Evolutionary conservation across 805 yeast species (phyloP), one percentile per base, ranked within the genome.

Genomic region (Candida montana): DNA sequence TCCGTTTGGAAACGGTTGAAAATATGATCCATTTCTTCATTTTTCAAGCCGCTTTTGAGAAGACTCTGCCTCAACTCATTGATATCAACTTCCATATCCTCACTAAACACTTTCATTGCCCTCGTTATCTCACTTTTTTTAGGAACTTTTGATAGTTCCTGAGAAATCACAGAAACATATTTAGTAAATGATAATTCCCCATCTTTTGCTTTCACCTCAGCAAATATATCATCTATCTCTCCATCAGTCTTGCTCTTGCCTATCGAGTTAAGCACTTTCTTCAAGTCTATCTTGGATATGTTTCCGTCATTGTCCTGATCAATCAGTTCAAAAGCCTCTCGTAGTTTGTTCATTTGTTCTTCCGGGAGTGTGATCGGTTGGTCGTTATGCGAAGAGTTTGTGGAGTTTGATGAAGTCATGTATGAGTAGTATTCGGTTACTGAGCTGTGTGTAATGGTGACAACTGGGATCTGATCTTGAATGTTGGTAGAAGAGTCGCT

Each of bases 291-390:
- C 24, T 61, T 54, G 1, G 82, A 65, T 33, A 85, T 77, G 5
- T 61, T 55, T 2, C 88, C 87, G 53, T 89, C 95, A 20, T 82
- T 79, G 46, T 90, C 91, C 29, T 83, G 83, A 55, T 90, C 96
- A 7, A 90, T 76, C 51, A 86, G 60, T 23, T 85, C 78, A 59
- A 89, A 90, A 1, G 93, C 79, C 50, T 85, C 83, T 42, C 85
- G 72, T 42, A 84, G 68, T 48, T 75, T 81, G 13, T 76, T 67
- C 20, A 86, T 77, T 54, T 85, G 87, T 27, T 71, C 78, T 40
- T 76, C 72, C 5, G 81, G 70, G 16, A 87, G 71, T 45, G 66
- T 67, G 35, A 63, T 60, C 21, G 19, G 17, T 17, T 21, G 17
- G 7, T 17, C 9, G 26, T 10, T 10, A 7, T 23, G 26, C n/a